Percentiles rank a stretch among this genome's conserved stretches.
phyloP scores from a whole-genome alignment of 2,329 filamentous ascomycete genomes.

The Neofusicoccum umdonicola region DNA sequence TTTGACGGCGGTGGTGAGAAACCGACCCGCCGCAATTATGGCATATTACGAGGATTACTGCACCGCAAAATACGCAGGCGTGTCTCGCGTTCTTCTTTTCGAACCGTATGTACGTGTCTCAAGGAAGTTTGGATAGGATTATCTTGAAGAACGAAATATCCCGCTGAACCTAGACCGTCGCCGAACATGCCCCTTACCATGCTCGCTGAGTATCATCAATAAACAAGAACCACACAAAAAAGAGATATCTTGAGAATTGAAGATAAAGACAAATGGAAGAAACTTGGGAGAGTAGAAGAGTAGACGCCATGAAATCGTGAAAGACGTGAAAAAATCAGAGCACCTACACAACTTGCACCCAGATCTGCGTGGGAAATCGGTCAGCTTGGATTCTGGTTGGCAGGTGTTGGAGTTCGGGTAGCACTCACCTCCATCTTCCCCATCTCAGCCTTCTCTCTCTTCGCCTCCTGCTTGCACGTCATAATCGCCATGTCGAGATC shows the following conservation, averaged over 20 bases:
- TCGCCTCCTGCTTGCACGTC: slow-evolving; percentile 65
- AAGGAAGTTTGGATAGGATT: slow-evolving; percentile 15
- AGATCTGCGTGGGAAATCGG: not conserved
- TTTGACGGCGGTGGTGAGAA: not conserved
- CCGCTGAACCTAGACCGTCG: slow-evolving; percentile 17
- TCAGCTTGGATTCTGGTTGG: not conserved
- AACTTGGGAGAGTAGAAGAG: slow-evolving; percentile 8
- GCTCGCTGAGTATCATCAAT: slow-evolving; percentile 27
- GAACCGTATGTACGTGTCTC: slow-evolving; percentile 14
- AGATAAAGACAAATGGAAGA: slow-evolving; percentile 4
- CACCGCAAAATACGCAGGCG: not conserved
- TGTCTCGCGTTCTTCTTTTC: not conserved
- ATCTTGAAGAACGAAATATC: slow-evolving; percentile 14
- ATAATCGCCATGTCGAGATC: slow-evolving; percentile 86
- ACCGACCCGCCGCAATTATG: not conserved
- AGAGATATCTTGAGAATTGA: not conserved
- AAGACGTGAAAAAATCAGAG: slow-evolving; percentile 7
- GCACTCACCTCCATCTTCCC: slow-evolving; percentile 89
- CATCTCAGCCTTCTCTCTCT: slow-evolving; percentile 73
- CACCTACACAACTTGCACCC: slow-evolving; percentile 17
- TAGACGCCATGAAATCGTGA: slow-evolving; percentile 13
- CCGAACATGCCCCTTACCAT: slow-evolving; percentile 19
- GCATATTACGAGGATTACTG: slow-evolving; percentile 7
- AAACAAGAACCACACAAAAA: slow-evolving; percentile 6
- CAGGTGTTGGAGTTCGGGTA: not conserved